Evolutionary conservation across 2,329 filamentous ascomycete genomes (phyloP).

Genomic region (Cladorrhinum sp.): DNA sequence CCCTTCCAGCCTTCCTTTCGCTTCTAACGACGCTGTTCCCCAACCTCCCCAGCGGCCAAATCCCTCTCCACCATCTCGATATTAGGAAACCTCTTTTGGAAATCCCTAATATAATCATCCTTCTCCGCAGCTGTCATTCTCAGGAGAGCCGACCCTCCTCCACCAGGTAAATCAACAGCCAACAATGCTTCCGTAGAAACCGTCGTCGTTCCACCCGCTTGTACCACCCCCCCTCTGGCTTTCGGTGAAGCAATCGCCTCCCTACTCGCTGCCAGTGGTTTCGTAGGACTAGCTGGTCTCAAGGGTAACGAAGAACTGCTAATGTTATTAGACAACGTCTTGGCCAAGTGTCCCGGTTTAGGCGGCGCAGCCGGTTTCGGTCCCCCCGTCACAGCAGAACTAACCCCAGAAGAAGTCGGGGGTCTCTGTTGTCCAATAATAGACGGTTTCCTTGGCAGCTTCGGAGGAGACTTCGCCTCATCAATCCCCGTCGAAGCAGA

Average conservation of each 20-base stretch:
- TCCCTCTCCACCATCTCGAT: slow-evolving; percentile 86
- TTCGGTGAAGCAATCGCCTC: slow-evolving; percentile 24
- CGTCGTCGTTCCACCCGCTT: slow-evolving; percentile 23
- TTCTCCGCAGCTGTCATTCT: slow-evolving; percentile 54
- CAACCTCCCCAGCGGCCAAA: slow-evolving; percentile 38
- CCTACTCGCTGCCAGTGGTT: slow-evolving; percentile 28
- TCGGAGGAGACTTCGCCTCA: slow-evolving; percentile 32
- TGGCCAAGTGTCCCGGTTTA: slow-evolving; percentile 62
- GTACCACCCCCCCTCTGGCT: slow-evolving; percentile 8
- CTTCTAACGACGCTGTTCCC: slow-evolving; percentile 1
- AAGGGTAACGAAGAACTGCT: slow-evolving; percentile 27
- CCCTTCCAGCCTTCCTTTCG: background rate
- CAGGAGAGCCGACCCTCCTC: slow-evolving; percentile 45
- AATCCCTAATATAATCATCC: slow-evolving; percentile 66
- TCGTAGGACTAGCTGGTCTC: slow-evolving; percentile 45
- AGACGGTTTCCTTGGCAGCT: slow-evolving; percentile 50
- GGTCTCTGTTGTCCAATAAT: slow-evolving; percentile 11
- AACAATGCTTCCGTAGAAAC: slow-evolving; percentile 39
- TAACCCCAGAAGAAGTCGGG: slow-evolving; percentile 6
- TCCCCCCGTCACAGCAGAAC: slow-evolving; percentile 3
- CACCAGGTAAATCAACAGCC: slow-evolving; percentile 43
- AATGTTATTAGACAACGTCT: slow-evolving; percentile 39
- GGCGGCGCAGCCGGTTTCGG: slow-evolving; percentile 54
- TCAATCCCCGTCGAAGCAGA: background rate
- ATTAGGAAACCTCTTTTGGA: slow-evolving; percentile 83